Evolutionary conservation across 768 basidiomycete species (phyloP), one percentile per base, ranked within the genome.

Genomic region (Tulasnella sp.): DNA sequence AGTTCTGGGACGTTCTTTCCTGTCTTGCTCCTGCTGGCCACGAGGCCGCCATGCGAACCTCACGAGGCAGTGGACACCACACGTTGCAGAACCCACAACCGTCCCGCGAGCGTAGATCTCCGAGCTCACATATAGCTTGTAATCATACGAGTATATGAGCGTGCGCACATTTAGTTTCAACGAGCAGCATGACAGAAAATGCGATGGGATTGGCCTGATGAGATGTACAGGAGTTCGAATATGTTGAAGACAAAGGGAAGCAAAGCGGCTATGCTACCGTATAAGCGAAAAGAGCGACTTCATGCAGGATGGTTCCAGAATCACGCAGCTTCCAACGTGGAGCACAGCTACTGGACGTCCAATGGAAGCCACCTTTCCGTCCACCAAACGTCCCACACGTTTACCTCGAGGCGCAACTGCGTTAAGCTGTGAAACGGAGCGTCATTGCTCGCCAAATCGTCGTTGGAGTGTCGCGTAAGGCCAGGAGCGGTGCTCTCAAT

Each of bases 251-350:
- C 27, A 2, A 14, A 14, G 31, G 36, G 27, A 68, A 31, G 8
- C 8, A 36, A 68, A 27, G 34, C 16, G 62, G 62, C 62, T 68
- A 68, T 68, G 62, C 62, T 68, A 36, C 62, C n/a, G 62, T 31
- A 36, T 27, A 34, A 68, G 62, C 62, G 62, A 34, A 36, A 27
- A 31, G 34, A 27, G 62, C 34, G 62, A 19, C 34, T 27, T 19
- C 44, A 27, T 68, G 62, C 62, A 34, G 5, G 34, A 36, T 36
- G 31, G 27, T 68, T 68, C 24, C 24, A 68, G 62, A 34, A 34
- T 31, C 62, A 27, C 34, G 62, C 62, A 68, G 62, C 62, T 68
- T 68, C 34, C 62, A 68, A 68, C 62, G 62, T 68, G 62, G 62
- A 36, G 62, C 62, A 36, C 31, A 68, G 62, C 62, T 68, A 68